Evolutionary conservation across 495 filamentous ascomycete species (phyloP), one percentile per base, ranked within the genome.

Genomic region (Lentithecium fluviatile): DNA sequence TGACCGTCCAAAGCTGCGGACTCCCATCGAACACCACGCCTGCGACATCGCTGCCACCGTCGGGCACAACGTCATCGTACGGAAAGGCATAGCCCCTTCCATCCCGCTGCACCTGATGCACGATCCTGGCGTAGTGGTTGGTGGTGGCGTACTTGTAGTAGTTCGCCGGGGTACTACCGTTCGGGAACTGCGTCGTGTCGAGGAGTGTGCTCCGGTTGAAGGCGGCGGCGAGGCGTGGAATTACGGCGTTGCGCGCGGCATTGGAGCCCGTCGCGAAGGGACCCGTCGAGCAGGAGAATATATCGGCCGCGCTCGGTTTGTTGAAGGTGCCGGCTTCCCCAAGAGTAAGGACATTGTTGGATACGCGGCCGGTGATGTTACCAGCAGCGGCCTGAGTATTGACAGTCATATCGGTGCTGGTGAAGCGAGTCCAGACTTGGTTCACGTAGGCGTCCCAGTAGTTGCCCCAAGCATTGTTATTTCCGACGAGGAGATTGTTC

Each of bases 51-150:
- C 70, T 62, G 0, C 77, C 81, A 51, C 78, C 80, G 17, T 73
- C 71, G 0, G 85, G 79, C 20, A 79, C 78, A 3, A 90, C 88
- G 71, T 91, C 88, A 68, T 91, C 88, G 67, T 90, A 91, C 0
- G 88, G 87, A 66, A 90, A 90, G 1, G 87, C 85, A 74, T 91
- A 91, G 1, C 88, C 88, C 13, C 79, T 73, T 2, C 79, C 77
- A 72, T 86, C 85, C 6, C 82, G 60, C 60, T 83, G 85, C 38
- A 78, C 78, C 24, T 69, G 76, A 73, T 91, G 88, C 55, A 86
- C 79, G 56, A 91, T 79, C 13, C 85, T 71, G 17, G 84, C 73
- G 66, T 89, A 91, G 70, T 90, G 86, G 62, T 92, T 92, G 23
- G 88, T 90, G 36, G 82, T 72, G 4, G 64, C 48, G 12, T 79